Evolutionary conservation across 345 rosid genomes (phyloP).

Genomic region (Ailanthus altissimus): DNA sequence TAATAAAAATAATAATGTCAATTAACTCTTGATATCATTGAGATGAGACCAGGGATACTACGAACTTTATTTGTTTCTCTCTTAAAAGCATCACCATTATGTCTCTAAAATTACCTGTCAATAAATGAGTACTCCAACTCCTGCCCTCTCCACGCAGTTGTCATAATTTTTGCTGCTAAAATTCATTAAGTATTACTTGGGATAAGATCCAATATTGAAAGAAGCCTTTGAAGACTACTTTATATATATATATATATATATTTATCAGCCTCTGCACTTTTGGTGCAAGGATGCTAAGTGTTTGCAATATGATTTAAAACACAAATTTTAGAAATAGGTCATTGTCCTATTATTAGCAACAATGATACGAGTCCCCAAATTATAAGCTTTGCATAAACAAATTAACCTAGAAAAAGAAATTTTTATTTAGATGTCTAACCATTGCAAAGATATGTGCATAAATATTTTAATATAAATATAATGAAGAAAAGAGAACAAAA

Average conservation of each 20-base stretch:
- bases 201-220: conserved; percentile 35
- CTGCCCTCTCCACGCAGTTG: conserved; percentile 45
- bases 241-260: background rate
- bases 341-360: conserved; percentile 49
- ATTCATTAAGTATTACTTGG: conserved; percentile 40
- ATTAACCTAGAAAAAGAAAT: background rate
- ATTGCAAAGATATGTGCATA: conserved; percentile 38
- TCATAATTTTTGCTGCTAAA: conserved; percentile 41
- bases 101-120: conserved; percentile 49
- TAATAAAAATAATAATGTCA: too few species aligned
- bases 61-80: background rate
- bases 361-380: conserved; percentile 75
- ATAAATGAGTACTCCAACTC: conserved; percentile 82
- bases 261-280: background rate
- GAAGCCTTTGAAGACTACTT: conserved; percentile 41
- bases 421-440: conserved; percentile 45
- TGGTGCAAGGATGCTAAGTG: conserved; percentile 71
- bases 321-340: conserved; percentile 51
- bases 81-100: background rate
- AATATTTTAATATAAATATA: background rate
- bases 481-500: background rate
- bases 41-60: background rate
- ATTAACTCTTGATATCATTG: too few species aligned
- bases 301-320: conserved; percentile 40
- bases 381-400: conserved; percentile 57